Evolutionary conservation across 257 asterid species (phyloP), one percentile per base, ranked within the genome.

Genomic region (Galeopsis tetrahit): DNA sequence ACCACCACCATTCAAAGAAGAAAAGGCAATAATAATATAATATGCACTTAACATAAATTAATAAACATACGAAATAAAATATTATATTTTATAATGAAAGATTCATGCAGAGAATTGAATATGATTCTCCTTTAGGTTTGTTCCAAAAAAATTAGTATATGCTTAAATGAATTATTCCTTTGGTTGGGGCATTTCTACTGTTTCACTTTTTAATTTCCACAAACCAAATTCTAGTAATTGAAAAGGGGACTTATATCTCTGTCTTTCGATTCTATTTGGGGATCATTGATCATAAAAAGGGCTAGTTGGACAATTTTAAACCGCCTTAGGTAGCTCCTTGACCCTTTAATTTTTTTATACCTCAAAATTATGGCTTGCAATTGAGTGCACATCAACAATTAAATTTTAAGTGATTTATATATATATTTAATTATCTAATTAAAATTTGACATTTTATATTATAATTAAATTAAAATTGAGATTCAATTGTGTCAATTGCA

Each of bases 31-130:
- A 38, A 38, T 38, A 38, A 38, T 2, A 36, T 38, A 0, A 6
- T 40, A 40, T 40, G 7, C 44, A 40, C 10, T 6, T 40, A 7
- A 40, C 7, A 40, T 6, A 40, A 40, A 40, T 40, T 40, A 42
- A 42, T 42, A 42, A 42, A 42, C 10, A 42, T 9, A 42, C 6
- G 3, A 10, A 32, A 58, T 9, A 57, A 58, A 31, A 32, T 8
- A 58, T 10, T 9, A 0, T 1, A 21, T 33, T 4, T 7, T 2
- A n/a, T 32, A 43, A 11, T 28, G n/a, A 33, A 71, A 44, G 35
- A 57, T 15, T 7, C n/a, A 35, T 38, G 70, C 48, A 63, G 7
- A 53, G 72, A 69, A 76, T 76, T 15, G 80, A 63, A 76, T 63
- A 64, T 53, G 77, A 73, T 63, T 44, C 75, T 21, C 76, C 57